Evolutionary conservation across 78 protist genomes (phyloP).

Genomic region (Dictyostelium intermedium): DNA sequence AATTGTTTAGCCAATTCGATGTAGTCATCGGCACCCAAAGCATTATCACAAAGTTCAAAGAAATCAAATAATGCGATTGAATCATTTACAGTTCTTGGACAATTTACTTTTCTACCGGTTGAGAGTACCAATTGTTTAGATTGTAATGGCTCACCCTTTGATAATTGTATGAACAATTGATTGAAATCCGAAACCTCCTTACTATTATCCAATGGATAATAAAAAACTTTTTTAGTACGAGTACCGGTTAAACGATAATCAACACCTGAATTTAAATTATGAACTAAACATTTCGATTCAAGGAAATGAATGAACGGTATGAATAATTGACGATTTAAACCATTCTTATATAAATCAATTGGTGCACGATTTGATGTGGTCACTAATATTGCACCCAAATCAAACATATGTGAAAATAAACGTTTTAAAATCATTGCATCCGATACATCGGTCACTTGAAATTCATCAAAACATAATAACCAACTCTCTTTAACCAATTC

Average conservation of each 20-base stretch:
- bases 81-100: slow-evolving; percentile 42
- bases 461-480: slow-evolving; percentile 96
- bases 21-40: slow-evolving; percentile 91
- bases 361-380: slow-evolving; percentile 95
- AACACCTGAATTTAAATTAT: slow-evolving; percentile 66
- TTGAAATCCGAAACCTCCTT: neutral
- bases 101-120: slow-evolving; percentile 77
- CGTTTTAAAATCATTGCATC: slow-evolving; percentile 95
- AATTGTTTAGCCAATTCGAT: slow-evolving; percentile 75
- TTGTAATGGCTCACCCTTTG: slow-evolving; percentile 46
- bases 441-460: slow-evolving; percentile 95
- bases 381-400: slow-evolving; percentile 88
- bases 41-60: slow-evolving; percentile 82
- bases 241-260: slow-evolving; percentile 89
- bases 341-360: slow-evolving; percentile 88
- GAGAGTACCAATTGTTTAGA: neutral
- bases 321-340: slow-evolving; percentile 90
- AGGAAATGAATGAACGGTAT: slow-evolving; percentile 90
- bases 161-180: slow-evolving; percentile 7
- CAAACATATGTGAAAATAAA: slow-evolving; percentile 86
- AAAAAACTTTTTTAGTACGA: slow-evolving; percentile 46
- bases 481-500: slow-evolving; percentile 60
- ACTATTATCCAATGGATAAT: neutral
- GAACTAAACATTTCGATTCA: slow-evolving; percentile 51
- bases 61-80: slow-evolving; percentile 80